Evolutionary conservation across 169 alveolate species (phyloP).

Genomic region (Cryptosporidium viatorum): DNA sequence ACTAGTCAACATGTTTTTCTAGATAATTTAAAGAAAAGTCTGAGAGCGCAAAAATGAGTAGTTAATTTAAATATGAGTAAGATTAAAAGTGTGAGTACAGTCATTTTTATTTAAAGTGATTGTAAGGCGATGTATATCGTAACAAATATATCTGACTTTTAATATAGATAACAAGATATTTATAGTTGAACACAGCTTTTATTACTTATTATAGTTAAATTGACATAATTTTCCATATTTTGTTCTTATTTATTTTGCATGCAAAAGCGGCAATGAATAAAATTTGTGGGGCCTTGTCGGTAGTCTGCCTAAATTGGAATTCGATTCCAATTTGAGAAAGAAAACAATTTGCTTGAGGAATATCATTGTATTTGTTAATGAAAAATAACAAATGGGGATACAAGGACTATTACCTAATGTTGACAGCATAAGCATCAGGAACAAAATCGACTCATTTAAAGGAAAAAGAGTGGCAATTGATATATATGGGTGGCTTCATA

Average conservation of each 20-base stretch:
- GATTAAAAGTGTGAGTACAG: neutral
- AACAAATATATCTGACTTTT: no score
- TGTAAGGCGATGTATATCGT: no score
- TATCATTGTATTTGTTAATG: neutral
- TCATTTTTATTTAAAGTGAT: neutral
- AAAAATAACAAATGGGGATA: slow-evolving; percentile 42
- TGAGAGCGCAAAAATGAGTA: neutral
- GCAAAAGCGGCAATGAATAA: slow-evolving; percentile 23
- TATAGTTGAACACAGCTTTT: neutral
- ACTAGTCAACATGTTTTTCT: neutral
- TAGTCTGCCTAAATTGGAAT: neutral
- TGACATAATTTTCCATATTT: neutral
- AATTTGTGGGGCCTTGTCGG: slow-evolving; percentile 36
- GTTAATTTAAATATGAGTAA: neutral
- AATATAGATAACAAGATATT: no score
- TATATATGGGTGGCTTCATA: slow-evolving; percentile 70
- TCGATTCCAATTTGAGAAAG: neutral
- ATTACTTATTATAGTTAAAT: no score
- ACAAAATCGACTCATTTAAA: slow-evolving; percentile 28
- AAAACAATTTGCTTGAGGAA: neutral
- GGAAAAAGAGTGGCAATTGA: slow-evolving; percentile 69
- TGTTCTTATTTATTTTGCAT: slow-evolving; percentile 3
- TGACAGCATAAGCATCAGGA: slow-evolving; percentile 8
- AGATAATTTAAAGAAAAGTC: neutral
- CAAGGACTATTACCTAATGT: slow-evolving; percentile 68